Percentiles rank a stretch among this genome's conserved stretches.
phyloP scores from a whole-genome alignment of 805 yeast genomes.

The Kluyveromyces siamensis region DNA sequence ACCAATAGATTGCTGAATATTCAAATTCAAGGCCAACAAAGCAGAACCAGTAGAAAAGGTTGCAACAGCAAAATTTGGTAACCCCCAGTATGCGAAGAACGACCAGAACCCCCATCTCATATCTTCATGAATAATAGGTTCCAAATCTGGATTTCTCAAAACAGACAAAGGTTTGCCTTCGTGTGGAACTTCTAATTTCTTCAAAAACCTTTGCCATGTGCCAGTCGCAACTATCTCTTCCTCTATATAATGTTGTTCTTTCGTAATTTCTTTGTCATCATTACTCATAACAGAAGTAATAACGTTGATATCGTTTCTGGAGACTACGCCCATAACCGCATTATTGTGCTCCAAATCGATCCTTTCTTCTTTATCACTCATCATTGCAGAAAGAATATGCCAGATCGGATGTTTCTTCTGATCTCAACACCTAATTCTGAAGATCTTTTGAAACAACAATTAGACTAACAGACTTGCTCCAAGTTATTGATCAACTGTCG shows the following conservation, averaged over 20 bases:
- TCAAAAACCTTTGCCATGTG: constrained; percentile 5
- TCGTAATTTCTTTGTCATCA: constrained; percentile 8
- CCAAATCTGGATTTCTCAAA: constrained; percentile 32
- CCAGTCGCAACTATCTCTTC: constrained; percentile 5
- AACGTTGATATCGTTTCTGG: constrained; percentile 4
- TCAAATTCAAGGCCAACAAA: constrained; percentile 20
- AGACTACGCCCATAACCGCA: constrained; percentile 3
- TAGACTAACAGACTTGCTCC: no score
- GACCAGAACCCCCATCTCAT: constrained; percentile 32
- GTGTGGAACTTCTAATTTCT: constrained; percentile 20
- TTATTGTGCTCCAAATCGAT: neutral
- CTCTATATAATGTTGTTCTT: constrained; percentile 6
- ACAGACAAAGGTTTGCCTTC: constrained; percentile 22
- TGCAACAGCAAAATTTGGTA: constrained; percentile 30
- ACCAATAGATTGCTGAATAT: constrained; percentile 25
- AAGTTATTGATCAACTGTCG: no score
- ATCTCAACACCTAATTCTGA: no score
- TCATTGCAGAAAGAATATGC: neutral
- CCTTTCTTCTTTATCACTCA: neutral
- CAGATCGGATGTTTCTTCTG: no score
- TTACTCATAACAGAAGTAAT: constrained; percentile 8
- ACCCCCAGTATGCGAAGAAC: constrained; percentile 31
- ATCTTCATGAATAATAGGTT: constrained; percentile 30
- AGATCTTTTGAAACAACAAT: no score
- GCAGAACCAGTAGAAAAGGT: constrained; percentile 31